A percentile compares a stretch with the other conserved stretches of the same genome.
Evolutionary conservation across 2,329 filamentous ascomycete species (phyloP).

Genomic region (Aspergillus brasiliensis): DNA sequence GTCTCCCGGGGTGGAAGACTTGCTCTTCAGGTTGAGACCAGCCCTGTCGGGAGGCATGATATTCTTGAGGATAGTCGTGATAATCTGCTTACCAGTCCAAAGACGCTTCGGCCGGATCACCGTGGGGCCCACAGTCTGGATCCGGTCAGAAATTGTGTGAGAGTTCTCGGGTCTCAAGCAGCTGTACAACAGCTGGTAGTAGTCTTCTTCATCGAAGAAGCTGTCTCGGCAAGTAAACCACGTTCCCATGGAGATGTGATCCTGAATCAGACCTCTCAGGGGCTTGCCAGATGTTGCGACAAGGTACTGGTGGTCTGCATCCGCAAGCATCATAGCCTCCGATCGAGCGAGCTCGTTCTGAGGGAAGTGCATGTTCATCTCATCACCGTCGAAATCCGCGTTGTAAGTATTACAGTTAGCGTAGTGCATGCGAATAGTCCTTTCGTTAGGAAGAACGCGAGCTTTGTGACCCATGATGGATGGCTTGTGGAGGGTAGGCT

Average conservation of each 20-base stretch:
- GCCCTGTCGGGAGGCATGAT: constrained; percentile 77
- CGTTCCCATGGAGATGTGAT: constrained; percentile 94
- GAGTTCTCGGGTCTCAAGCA: constrained; percentile 87
- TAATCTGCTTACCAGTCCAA: constrained; percentile 96
- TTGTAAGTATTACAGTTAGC: constrained; percentile 99
- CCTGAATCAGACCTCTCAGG: constrained; percentile 92
- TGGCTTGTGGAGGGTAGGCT: constrained; percentile 95
- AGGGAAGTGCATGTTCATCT: constrained; percentile 99
- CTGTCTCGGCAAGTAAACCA: constrained; percentile 88
- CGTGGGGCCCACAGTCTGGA: constrained; percentile 78
- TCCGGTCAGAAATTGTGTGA: constrained; percentile 79
- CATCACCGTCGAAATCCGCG: constrained; percentile 97
- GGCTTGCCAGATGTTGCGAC: constrained; percentile 93
- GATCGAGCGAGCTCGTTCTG: constrained; percentile 94
- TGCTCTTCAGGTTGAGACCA: constrained; percentile 76
- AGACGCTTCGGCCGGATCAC: constrained; percentile 76
- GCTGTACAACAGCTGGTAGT: constrained; percentile 90
- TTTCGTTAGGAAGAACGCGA: constrained; percentile 87
- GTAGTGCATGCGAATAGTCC: constrained; percentile 99
- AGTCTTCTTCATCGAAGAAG: constrained; percentile 84
- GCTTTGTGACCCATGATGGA: constrained; percentile 99
- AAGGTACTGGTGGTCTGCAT: constrained; percentile 96
- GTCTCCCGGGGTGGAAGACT: constrained; percentile 74
- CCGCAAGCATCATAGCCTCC: constrained; percentile 88
- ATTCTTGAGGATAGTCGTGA: constrained; percentile 90